Evolutionary conservation across 139 green algal genomes (phyloP).

Genomic region (Chlorella sp.): DNA sequence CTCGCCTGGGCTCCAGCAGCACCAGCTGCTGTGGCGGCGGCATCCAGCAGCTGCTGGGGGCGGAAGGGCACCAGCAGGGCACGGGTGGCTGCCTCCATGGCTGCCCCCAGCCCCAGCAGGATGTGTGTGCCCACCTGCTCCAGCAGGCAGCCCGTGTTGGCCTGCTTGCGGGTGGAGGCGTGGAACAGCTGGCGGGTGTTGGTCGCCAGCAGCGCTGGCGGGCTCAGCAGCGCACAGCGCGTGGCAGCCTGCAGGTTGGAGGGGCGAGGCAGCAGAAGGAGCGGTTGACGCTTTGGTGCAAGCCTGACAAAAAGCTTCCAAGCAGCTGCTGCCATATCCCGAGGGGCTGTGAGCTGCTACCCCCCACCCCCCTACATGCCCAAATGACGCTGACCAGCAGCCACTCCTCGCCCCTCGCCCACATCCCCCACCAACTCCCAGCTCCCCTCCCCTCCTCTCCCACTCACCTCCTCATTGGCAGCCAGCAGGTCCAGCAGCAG

Average conservation of each 20-base stretch:
- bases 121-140: slow-evolving; percentile 64
- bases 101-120: slow-evolving; percentile 43
- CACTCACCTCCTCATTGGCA: slow-evolving; percentile 57
- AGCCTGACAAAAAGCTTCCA: too few relatives aligned
- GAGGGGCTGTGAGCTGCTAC: too few relatives aligned
- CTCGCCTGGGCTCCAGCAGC: too few relatives aligned
- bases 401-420: too few relatives aligned
- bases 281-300: neutral
- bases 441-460: neutral
- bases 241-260: slow-evolving; percentile 36
- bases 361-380: too few relatives aligned
- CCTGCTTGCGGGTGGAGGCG: slow-evolving; percentile 27
- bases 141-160: slow-evolving; percentile 63
- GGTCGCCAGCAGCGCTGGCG: slow-evolving; percentile 22
- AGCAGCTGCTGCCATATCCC: too few relatives aligned
- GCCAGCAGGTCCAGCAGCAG: slow-evolving; percentile 46
- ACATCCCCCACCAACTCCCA: too few relatives aligned
- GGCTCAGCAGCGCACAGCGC: slow-evolving; percentile 52
- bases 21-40: neutral
- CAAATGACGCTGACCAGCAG: too few relatives aligned
- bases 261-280: neutral
- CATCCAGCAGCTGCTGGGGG: slow-evolving; percentile 10
- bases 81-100: slow-evolving; percentile 40
- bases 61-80: slow-evolving; percentile 29
- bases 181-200: slow-evolving; percentile 64